Evolutionary conservation across 1,139 yeast species (phyloP).

Genomic region (Blastobotrys ciferrii): DNA sequence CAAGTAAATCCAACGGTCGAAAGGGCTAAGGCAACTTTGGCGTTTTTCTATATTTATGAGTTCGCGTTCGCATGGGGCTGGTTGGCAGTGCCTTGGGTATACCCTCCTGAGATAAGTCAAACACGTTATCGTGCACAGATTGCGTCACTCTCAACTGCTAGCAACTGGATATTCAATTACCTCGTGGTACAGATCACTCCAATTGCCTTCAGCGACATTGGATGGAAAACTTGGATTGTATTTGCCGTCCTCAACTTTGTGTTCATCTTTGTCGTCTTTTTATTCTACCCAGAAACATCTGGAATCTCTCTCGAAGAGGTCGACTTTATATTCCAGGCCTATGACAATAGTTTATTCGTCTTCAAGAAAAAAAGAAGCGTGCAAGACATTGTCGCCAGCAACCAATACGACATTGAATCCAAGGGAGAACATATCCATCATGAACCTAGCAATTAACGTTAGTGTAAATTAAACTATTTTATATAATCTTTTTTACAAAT

Average conservation of each 20-base stretch:
- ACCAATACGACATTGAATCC: no score
- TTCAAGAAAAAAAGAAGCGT: no score
- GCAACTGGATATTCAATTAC: slow-evolving; percentile 80
- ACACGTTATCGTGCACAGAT: slow-evolving; percentile 75
- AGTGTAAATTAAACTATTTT: no score
- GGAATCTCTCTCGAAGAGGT: slow-evolving; percentile 56
- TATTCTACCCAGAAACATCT: slow-evolving; percentile 56
- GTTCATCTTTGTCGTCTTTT: slow-evolving; percentile 26
- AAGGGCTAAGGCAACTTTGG: slow-evolving; percentile 73
- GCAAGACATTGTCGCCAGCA: no score
- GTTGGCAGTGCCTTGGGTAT: slow-evolving; percentile 82
- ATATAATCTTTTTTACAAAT: no score
- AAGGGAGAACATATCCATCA: no score
- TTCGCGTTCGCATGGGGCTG: slow-evolving; percentile 82
- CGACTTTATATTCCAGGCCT: slow-evolving; percentile 48
- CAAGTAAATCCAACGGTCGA: slow-evolving; percentile 46
- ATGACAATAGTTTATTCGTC: no score
- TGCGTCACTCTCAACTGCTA: slow-evolving; percentile 69
- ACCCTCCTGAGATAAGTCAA: slow-evolving; percentile 76
- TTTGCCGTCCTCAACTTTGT: slow-evolving; percentile 19
- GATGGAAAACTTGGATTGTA: slow-evolving; percentile 24
- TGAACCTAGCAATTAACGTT: no score
- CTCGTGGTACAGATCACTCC: slow-evolving; percentile 29
- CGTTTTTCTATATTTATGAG: slow-evolving; percentile 72
- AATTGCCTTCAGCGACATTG: slow-evolving; percentile 22